Conservation (phyloP, 2,329 filamentous ascomycete species). For the Diaporthe eres region DNA sequence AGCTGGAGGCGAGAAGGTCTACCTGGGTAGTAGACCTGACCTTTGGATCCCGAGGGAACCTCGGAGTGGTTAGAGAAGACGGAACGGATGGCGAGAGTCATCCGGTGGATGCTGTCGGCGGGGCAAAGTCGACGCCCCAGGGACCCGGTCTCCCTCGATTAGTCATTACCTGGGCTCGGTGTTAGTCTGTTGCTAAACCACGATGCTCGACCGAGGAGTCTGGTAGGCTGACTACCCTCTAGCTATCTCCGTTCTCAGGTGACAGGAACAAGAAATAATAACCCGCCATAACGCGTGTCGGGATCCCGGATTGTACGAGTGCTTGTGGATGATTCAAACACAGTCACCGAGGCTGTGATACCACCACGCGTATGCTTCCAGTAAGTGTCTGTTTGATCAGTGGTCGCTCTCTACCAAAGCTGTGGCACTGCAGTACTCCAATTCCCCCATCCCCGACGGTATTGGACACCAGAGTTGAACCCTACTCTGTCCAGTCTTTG, state of each 20-base stretch:
- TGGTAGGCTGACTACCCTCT: constrained; percentile 5
- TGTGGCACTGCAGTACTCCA: background rate
- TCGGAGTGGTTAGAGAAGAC: constrained; percentile 18
- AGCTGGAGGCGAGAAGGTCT: constrained; percentile 25
- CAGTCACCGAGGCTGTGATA: background rate
- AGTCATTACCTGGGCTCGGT: constrained; percentile 13
- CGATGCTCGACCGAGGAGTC: background rate
- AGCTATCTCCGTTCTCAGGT: background rate
- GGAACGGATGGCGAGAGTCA: constrained; percentile 9
- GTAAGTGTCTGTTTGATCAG: background rate
- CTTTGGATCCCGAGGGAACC: constrained; percentile 35
- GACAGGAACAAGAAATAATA: background rate
- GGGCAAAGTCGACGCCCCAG: constrained; percentile 23
- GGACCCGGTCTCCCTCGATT: background rate
- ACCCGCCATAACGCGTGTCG: background rate
- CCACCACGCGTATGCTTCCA: background rate
- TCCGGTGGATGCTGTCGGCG: constrained; percentile 13
- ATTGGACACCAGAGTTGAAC: background rate
- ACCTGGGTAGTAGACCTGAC: constrained; percentile 34
- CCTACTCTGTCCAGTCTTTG: background rate
- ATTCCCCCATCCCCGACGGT: background rate
- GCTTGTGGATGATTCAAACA: background rate
- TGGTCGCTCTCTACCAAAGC: background rate
- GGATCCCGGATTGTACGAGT: background rate
- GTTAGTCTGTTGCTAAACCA: background rate